phyloP scores from a whole-genome alignment of 345 rosid species.

The Melastoma malabathricum region DNA sequence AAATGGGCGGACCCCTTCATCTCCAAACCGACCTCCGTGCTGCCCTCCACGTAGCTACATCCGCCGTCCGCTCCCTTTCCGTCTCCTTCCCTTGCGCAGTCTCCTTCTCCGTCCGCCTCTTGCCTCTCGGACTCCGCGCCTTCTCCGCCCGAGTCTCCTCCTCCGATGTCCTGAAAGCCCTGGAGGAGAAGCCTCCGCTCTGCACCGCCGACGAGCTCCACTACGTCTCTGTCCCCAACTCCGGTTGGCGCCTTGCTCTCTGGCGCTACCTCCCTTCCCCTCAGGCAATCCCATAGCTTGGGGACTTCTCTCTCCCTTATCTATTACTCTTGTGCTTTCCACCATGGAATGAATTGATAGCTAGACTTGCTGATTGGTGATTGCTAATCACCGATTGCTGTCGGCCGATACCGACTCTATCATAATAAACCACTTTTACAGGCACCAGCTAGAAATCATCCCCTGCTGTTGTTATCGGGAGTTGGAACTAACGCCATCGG shows the following conservation, averaged over 20 bases:
- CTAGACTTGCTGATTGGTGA: too few species aligned
- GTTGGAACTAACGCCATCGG: slow-evolving; percentile 95
- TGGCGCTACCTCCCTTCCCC: slow-evolving; percentile 69
- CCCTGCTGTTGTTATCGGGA: slow-evolving; percentile 78
- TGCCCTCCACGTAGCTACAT: slow-evolving; percentile 28
- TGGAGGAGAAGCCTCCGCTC: slow-evolving; percentile 47
- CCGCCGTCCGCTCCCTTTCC: slow-evolving; percentile 20
- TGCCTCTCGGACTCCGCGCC: slow-evolving; percentile 13
- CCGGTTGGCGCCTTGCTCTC: slow-evolving; percentile 80
- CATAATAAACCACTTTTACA: too few species aligned
- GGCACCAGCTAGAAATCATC: slow-evolving; percentile 78
- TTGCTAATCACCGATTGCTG: too few species aligned
- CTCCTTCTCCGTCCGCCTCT: slow-evolving; percentile 4
- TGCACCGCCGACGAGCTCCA: slow-evolving; percentile 95
- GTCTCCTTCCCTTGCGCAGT: slow-evolving; percentile 4
- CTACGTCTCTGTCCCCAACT: slow-evolving; percentile 50
- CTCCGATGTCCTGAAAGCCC: slow-evolving; percentile 7
- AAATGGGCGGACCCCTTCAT: too few species aligned
- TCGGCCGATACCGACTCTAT: too few species aligned
- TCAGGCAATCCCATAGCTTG: slow-evolving; percentile 12
- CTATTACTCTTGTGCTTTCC: background rate
- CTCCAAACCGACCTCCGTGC: slow-evolving; percentile 39
- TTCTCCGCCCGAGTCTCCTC: slow-evolving; percentile 18
- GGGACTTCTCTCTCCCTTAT: too few species aligned
- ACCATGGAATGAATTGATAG: background rate